A percentile compares a stretch with the other conserved stretches of the same genome.
phyloP scores from a whole-genome alignment of 1,284 basidiomycete species.

The Austropuccinia psidii region DNA sequence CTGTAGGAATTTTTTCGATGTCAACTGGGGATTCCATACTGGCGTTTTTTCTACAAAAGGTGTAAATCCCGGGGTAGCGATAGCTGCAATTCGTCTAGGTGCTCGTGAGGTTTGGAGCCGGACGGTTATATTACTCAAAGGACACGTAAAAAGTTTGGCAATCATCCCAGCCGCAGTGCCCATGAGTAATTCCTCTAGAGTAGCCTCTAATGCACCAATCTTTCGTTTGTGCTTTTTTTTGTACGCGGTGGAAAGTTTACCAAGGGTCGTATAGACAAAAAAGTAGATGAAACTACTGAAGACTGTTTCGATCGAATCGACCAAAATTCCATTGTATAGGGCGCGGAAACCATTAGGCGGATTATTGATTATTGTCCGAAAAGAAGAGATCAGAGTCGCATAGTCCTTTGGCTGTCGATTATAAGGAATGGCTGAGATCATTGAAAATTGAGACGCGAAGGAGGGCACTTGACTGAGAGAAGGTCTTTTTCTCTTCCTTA shows the following conservation, averaged over 20 bases:
- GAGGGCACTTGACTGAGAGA: slow-evolving; percentile 33
- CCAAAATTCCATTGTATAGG: slow-evolving; percentile 49
- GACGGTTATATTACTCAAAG: slow-evolving; percentile 51
- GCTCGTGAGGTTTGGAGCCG: slow-evolving; percentile 48
- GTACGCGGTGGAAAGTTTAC: slow-evolving; percentile 37
- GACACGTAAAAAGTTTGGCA: slow-evolving; percentile 50
- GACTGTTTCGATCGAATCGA: slow-evolving; percentile 43
- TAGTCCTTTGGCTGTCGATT: slow-evolving; percentile 49
- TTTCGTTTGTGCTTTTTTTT: slow-evolving; percentile 22
- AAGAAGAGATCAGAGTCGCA: slow-evolving; percentile 46
- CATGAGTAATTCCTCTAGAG: slow-evolving; percentile 50
- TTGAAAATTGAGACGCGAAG: slow-evolving; percentile 40
- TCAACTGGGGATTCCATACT: not conserved
- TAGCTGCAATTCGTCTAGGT: slow-evolving; percentile 16
- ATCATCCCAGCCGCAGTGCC: slow-evolving; percentile 50
- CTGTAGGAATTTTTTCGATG: not conserved
- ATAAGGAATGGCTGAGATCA: slow-evolving; percentile 45
- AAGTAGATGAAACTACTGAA: slow-evolving; percentile 48
- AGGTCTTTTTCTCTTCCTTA: not conserved
- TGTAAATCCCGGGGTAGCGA: not conserved
- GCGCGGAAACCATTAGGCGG: slow-evolving; percentile 40
- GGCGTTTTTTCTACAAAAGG: not conserved
- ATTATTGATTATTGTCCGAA: slow-evolving; percentile 40
- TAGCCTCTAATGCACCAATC: slow-evolving; percentile 42
- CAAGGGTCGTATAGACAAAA: slow-evolving; percentile 46